Evolutionary conservation across 768 basidiomycete genomes (phyloP).

Genomic region (Strobilomyces dryophilus): DNA sequence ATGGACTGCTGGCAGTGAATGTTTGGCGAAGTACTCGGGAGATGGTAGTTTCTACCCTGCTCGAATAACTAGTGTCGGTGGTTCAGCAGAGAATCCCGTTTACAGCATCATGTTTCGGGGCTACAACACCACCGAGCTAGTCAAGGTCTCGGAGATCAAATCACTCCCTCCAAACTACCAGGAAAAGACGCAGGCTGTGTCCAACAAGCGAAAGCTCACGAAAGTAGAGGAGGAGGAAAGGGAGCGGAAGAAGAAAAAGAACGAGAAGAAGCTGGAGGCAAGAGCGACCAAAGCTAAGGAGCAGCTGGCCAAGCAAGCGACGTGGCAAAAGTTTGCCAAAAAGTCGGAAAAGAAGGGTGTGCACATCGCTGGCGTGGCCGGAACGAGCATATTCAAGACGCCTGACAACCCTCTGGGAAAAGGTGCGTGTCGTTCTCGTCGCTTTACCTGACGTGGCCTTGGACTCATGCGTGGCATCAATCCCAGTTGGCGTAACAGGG

Average conservation of each 20-base stretch:
- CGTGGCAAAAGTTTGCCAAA: conserved; percentile 95
- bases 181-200: conserved; percentile 34
- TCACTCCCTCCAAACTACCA: conserved; percentile 57
- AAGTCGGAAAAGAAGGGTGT: conserved; percentile 92
- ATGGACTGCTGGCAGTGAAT: conserved; percentile 84
- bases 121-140: conserved; percentile 87
- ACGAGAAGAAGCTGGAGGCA: conserved; percentile 86
- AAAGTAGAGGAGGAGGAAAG: conserved; percentile 84
- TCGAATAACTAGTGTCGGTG: conserved; percentile 79
- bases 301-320: conserved; percentile 75
- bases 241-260: conserved; percentile 91
- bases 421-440: conserved; percentile 48
- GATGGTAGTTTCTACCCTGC: conserved; percentile 89
- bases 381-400: conserved; percentile 92
- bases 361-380: conserved; percentile 82
- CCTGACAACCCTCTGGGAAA: conserved; percentile 86
- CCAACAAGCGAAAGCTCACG: conserved; percentile 72
- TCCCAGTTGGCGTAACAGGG: conserved; percentile 82
- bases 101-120: conserved; percentile 91
- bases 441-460: background rate
- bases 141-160: conserved; percentile 70
- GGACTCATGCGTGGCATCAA: conserved; percentile 15
- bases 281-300: conserved; percentile 86
- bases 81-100: conserved; percentile 74
- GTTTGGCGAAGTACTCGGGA: conserved; percentile 78